Evolutionary conservation across 306 rosid species (phyloP), one percentile per base, ranked within the genome.

Genomic region (Crataegus laevigata): DNA sequence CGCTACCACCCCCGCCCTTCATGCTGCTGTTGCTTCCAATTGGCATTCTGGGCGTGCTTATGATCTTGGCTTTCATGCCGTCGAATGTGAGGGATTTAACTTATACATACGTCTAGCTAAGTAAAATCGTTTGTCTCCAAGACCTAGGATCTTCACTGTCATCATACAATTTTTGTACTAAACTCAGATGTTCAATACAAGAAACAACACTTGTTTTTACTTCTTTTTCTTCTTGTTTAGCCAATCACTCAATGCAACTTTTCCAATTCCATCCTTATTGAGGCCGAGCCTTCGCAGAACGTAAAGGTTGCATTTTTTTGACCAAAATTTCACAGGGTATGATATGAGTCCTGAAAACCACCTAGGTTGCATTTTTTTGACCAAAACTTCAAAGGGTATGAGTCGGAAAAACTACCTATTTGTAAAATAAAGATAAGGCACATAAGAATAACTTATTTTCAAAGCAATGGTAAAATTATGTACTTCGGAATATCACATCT

Each of bases 51-150:
- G 81, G 45, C 3, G 78, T 85, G 80, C 87, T 87, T 3, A 78
- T 85, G 89, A 68, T 83, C 21, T 71, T 87, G 78, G 91, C 89
- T 50, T 87, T 87, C 74, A 87, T 85, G 89, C 91, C 89, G 68
- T 85, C 86, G 18, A 85, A 85, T 81, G 77, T 80, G 19, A 80
- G 82, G 75, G 83, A 84, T 55, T 58, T 85, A 6, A 62, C 84
- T 38, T 67, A 78, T 76, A 76, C 87, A 6, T 83, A 81, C 74
- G 81, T 87, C 60, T 87, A 72, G 75, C 54, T 1, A 15, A 15
- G 54, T 47, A 47, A 47, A 47, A 15, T 47, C 28, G 29, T 57
- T 22, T 25, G 60, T 71, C 61, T 69, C 62, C 13, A 28, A 17
- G 52, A 59, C 47, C 5, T 26, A 57, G 6, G 57, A 51, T 51